Evolutionary conservation across 2,329 filamentous ascomycete species (phyloP).

Genomic region (Lachnum nothofagi): DNA sequence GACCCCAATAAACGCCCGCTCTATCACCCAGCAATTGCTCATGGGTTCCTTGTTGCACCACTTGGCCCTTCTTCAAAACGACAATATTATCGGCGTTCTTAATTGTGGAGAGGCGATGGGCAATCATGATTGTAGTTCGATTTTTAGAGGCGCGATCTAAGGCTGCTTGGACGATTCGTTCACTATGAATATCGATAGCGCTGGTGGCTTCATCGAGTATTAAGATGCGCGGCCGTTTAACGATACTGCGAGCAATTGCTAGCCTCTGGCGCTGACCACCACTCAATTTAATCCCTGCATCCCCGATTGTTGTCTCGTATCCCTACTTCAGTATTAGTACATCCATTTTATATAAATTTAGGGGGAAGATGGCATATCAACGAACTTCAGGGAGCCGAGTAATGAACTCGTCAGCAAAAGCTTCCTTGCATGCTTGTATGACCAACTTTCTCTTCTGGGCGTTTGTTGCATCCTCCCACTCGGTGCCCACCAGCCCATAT

Average conservation of each 20-base stretch:
- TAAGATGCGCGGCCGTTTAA: slow-evolving; percentile 61
- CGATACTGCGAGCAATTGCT: slow-evolving; percentile 55
- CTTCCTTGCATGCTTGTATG: slow-evolving; percentile 46
- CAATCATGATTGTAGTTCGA: slow-evolving; percentile 60
- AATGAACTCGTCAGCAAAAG: slow-evolving; percentile 54
- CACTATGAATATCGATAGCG: slow-evolving; percentile 42
- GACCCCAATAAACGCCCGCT: slow-evolving; percentile 58
- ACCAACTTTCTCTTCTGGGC: slow-evolving; percentile 18
- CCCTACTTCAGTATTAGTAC: slow-evolving; percentile 44
- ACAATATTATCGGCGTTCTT: slow-evolving; percentile 74
- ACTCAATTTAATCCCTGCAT: slow-evolving; percentile 69
- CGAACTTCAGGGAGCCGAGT: slow-evolving; percentile 48
- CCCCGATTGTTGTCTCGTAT: slow-evolving; percentile 51
- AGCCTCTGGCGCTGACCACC: slow-evolving; percentile 47
- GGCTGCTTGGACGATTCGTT: slow-evolving; percentile 49
- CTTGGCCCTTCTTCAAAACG: slow-evolving; percentile 66
- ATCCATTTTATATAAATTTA: slow-evolving; percentile 47
- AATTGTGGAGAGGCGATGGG: slow-evolving; percentile 65
- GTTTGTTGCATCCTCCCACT: slow-evolving; percentile 14
- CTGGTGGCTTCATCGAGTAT: slow-evolving; percentile 66
- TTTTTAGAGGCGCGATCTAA: slow-evolving; percentile 48
- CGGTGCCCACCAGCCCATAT: slow-evolving; percentile 20
- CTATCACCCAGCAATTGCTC: slow-evolving; percentile 57
- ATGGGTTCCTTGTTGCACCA: slow-evolving; percentile 72
- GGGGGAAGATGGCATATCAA: slow-evolving; percentile 37